Conservation (phyloP, 2,329 filamentous ascomycete genomes). For the Fusarium dimerum region DNA sequence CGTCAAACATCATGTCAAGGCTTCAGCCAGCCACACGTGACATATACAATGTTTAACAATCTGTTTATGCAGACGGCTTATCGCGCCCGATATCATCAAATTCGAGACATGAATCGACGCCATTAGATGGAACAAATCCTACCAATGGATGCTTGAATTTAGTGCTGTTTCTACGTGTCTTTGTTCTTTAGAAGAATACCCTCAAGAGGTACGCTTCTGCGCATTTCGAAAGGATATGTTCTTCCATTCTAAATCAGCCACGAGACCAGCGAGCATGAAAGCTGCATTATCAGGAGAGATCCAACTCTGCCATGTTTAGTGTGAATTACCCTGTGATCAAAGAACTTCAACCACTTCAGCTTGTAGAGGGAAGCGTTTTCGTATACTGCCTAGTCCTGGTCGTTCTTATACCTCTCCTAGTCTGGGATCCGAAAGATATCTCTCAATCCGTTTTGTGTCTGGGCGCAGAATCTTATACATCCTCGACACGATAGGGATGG, state of each 20-base stretch:
- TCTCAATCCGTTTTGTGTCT: too few species aligned
- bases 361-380: too few species aligned
- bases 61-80: slow-evolving; percentile 1
- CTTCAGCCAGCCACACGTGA: too few species aligned
- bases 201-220: neutral
- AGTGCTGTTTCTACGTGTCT: neutral
- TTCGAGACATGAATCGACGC: neutral
- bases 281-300: neutral
- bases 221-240: slow-evolving; percentile 5
- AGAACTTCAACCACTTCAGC: too few species aligned
- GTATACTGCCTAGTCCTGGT: too few species aligned
- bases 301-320: slow-evolving; percentile 2
- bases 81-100: slow-evolving; percentile 1
- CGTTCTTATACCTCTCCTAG: too few species aligned
- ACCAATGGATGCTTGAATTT: slow-evolving; percentile 3
- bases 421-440: too few species aligned
- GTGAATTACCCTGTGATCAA: too few species aligned
- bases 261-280: neutral
- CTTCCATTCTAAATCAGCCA: neutral
- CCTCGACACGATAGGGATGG: too few species aligned
- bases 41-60: slow-evolving; percentile 5
- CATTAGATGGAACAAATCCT: neutral
- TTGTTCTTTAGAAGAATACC: neutral
- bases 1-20: too few species aligned
- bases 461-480: too few species aligned